Evolutionary conservation across 306 rosid species (phyloP).

Genomic region (Hippophae gyantsensis): DNA sequence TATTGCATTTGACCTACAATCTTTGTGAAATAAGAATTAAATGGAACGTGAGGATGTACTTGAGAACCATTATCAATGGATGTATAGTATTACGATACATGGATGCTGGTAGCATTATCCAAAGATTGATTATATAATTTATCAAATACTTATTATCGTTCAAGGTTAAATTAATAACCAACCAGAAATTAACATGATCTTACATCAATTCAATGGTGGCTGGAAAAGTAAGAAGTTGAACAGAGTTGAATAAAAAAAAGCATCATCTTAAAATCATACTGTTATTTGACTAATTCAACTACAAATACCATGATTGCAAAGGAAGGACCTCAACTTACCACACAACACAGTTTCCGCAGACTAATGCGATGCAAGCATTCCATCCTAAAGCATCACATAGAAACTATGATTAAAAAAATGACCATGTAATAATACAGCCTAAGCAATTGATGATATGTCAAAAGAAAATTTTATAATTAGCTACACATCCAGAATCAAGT

Average conservation of each 20-base stretch:
- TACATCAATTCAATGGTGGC: background rate
- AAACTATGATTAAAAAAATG: background rate
- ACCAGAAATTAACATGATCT: background rate
- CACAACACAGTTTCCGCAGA: slow-evolving; percentile 83
- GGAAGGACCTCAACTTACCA: slow-evolving; percentile 59
- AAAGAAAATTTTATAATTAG: too few relatives aligned
- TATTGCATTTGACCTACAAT: background rate
- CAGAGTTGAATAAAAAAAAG: background rate
- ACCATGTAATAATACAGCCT: too few relatives aligned
- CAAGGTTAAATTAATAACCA: too few relatives aligned
- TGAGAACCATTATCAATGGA: background rate
- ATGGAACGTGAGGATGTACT: background rate
- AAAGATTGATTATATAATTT: too few relatives aligned
- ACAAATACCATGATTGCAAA: background rate
- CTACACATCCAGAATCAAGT: too few relatives aligned
- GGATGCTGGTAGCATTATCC: too few relatives aligned
- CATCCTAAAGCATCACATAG: slow-evolving; percentile 58
- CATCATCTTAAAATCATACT: background rate
- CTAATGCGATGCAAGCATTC: slow-evolving; percentile 96
- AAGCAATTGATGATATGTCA: too few relatives aligned
- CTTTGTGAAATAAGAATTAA: slow-evolving; percentile 4
- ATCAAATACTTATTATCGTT: too few relatives aligned
- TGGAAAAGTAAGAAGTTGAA: background rate
- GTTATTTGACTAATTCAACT: background rate
- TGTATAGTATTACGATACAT: too few relatives aligned